Percentiles rank a stretch among this genome's conserved stretches.
Evolutionary conservation across 2,329 filamentous ascomycete species (phyloP).

Genomic region (Didymella exigua): DNA sequence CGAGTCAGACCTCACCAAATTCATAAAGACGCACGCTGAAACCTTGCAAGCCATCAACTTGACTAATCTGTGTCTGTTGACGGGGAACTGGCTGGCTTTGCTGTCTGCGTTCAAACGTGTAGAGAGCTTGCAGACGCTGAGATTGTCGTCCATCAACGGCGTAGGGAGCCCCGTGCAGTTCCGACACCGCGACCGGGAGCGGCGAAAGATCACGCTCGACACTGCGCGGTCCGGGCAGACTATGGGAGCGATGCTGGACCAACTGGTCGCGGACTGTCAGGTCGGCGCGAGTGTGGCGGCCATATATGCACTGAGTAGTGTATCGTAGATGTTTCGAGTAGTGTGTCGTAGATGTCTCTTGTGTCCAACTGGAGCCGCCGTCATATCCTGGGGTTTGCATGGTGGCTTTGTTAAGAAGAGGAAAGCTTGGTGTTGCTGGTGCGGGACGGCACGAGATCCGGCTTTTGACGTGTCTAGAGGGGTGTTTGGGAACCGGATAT

Average conservation of each 20-base stretch:
- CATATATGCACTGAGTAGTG: background rate
- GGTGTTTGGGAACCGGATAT: too few relatives aligned
- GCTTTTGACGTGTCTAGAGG: too few relatives aligned
- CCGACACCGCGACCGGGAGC: background rate
- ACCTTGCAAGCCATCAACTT: constrained; percentile 23
- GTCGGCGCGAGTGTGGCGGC: background rate
- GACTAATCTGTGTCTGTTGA: constrained; percentile 18
- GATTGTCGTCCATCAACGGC: constrained; percentile 14
- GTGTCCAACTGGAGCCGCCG: too few relatives aligned
- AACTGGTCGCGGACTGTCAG: constrained; percentile 8
- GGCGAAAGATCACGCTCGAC: constrained; percentile 14
- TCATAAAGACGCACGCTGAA: constrained; percentile 22
- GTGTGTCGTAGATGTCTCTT: background rate
- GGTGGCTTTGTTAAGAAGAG: too few relatives aligned
- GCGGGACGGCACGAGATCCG: too few relatives aligned
- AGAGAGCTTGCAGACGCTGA: constrained; percentile 6
- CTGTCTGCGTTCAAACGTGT: constrained; percentile 15
- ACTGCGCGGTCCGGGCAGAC: background rate
- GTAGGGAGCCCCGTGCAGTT: background rate
- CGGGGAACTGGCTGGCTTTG: constrained; percentile 25
- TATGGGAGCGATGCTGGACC: constrained; percentile 18
- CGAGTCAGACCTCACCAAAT: constrained; percentile 20
- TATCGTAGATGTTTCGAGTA: background rate
- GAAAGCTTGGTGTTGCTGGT: too few relatives aligned
- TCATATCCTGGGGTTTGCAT: too few relatives aligned